Conservation (phyloP, 2,329 filamentous ascomycete genomes). For the Apiospora malaysiana region DNA sequence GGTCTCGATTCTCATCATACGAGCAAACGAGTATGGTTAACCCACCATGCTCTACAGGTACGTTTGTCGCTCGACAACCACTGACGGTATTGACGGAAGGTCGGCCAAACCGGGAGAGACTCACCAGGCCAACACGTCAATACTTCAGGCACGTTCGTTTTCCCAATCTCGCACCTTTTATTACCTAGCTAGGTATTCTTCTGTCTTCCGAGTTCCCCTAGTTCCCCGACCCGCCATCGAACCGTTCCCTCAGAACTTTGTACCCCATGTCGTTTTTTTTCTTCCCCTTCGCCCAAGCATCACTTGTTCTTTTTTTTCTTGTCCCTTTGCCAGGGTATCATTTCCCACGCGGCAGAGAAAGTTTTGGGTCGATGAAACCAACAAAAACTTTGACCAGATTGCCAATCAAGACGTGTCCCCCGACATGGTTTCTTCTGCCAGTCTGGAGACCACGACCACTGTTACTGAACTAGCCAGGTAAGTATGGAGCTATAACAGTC, state of each 20-base stretch:
- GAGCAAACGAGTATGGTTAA: neutral
- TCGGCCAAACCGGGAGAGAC: neutral
- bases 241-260: slow-evolving; percentile 14
- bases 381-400: slow-evolving; percentile 15
- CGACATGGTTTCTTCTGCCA: slow-evolving; percentile 11
- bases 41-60: neutral
- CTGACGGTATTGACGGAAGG: neutral
- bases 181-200: slow-evolving; percentile 22
- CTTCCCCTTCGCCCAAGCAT: neutral
- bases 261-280: slow-evolving; percentile 20
- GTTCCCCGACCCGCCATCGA: slow-evolving; percentile 33
- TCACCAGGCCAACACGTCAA: slow-evolving; percentile 1
- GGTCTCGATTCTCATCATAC: slow-evolving; percentile 3
- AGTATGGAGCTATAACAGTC: slow-evolving; percentile 11
- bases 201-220: slow-evolving; percentile 38
- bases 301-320: neutral
- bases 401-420: slow-evolving; percentile 11
- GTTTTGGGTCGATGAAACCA: slow-evolving; percentile 13
- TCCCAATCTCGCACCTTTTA: slow-evolving; percentile 17
- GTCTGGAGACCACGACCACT: slow-evolving; percentile 4
- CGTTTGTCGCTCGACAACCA: neutral
- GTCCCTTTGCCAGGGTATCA: neutral
- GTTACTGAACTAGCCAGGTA: slow-evolving; percentile 8
- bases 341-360: slow-evolving; percentile 10
- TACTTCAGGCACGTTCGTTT: slow-evolving; percentile 8